These are phyloP conservation scores for Neurospora sp. DNA, from an alignment of 495 filamentous ascomycete species.

Conservation along the genomic window DNA sequence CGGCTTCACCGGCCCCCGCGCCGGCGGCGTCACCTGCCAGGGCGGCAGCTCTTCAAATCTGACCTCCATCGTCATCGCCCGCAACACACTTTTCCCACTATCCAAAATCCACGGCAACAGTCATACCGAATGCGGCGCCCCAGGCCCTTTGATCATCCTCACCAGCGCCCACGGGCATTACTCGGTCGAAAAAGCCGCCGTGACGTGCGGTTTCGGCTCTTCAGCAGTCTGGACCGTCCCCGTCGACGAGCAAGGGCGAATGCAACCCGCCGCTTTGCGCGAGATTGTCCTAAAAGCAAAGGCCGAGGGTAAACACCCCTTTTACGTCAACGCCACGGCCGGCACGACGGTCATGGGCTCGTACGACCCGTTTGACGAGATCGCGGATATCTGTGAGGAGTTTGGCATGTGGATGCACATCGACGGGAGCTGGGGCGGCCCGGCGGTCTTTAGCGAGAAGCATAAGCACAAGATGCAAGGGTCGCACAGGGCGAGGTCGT, in stretches of 20 bases:
- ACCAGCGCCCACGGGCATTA: slow-evolving; percentile 86
- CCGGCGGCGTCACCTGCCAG: slow-evolving; percentile 79
- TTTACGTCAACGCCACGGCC: slow-evolving; percentile 93
- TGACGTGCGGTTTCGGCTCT: slow-evolving; percentile 75
- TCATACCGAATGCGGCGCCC: slow-evolving; percentile 23
- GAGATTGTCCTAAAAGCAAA: slow-evolving; percentile 47
- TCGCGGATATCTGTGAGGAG: slow-evolving; percentile 60
- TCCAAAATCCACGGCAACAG: slow-evolving; percentile 62
- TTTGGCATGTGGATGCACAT: slow-evolving; percentile 82
- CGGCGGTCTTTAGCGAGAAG: slow-evolving; percentile 61
- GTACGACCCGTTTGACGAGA: slow-evolving; percentile 69
- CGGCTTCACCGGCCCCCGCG: slow-evolving; percentile 58
- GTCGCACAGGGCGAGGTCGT: slow-evolving; percentile 60
- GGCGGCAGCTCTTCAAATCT: slow-evolving; percentile 81
- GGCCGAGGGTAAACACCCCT: slow-evolving; percentile 60
- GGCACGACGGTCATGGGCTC: slow-evolving; percentile 89
- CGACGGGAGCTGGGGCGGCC: slow-evolving; percentile 84
- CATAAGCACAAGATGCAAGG: slow-evolving; percentile 59
- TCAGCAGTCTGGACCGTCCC: slow-evolving; percentile 61
- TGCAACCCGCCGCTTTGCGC: slow-evolving; percentile 57
- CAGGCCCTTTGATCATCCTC: slow-evolving; percentile 67
- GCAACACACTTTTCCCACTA: slow-evolving; percentile 70
- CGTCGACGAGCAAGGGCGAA: slow-evolving; percentile 60
- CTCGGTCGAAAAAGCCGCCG: slow-evolving; percentile 85
- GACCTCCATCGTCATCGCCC: slow-evolving; percentile 79